These are phyloP conservation scores for Boletus subcaerulescens DNA, from an alignment of 768 basidiomycete species.

Conservation along the genomic window DNA sequence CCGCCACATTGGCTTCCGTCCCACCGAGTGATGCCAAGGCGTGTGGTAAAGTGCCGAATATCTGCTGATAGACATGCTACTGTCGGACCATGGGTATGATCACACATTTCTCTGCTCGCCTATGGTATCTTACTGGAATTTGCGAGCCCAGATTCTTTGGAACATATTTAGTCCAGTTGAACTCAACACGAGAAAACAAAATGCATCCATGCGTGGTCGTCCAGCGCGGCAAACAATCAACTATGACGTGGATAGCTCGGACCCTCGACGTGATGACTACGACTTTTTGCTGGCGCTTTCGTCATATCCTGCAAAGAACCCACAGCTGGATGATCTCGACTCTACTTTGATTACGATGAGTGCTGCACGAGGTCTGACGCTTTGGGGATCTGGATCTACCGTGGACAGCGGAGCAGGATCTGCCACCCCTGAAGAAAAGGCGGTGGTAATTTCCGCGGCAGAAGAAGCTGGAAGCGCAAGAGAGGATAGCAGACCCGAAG, in stretches of 20 bases:
- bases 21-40: conserved; percentile 47
- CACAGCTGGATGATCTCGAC: conserved; percentile 44
- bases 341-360: conserved; percentile 47
- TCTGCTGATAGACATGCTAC: conserved; percentile 47
- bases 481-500: not conserved
- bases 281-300: conserved; percentile 48
- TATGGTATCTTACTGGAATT: conserved; percentile 1
- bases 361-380: conserved; percentile 46
- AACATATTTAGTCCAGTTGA: conserved; percentile 40
- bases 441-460: not conserved
- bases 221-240: conserved; percentile 13
- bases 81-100: conserved; percentile 54
- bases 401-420: not conserved
- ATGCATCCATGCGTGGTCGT: conserved; percentile 40
- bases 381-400: conserved; percentile 38
- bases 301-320: conserved; percentile 39
- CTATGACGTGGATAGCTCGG: conserved; percentile 8
- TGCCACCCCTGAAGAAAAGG: not conserved
- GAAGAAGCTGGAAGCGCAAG: not conserved
- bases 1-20: conserved; percentile 47
- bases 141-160: conserved; percentile 41
- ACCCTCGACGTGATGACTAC: conserved; percentile 42
- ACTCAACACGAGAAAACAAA: conserved; percentile 38
- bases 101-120: not conserved
- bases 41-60: conserved; percentile 44